Evolutionary conservation across 2,329 filamentous ascomycete genomes (phyloP), one percentile per base, ranked within the genome.

Genomic region (Colletotrichum theobromicola): DNA sequence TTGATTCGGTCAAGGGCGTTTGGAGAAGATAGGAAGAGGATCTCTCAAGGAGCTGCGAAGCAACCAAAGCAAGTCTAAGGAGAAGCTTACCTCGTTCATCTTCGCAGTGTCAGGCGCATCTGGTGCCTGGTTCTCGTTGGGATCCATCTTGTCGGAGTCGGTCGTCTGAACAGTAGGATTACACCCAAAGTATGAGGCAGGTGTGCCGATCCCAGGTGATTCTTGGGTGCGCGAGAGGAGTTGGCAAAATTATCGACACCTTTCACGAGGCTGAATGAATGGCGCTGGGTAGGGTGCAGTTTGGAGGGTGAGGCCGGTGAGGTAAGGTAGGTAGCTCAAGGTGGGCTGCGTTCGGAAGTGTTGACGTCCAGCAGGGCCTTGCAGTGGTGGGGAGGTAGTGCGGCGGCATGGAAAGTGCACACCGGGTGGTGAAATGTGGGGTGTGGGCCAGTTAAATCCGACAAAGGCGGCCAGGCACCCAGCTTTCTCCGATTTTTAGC

Each of bases 31-130:
- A 18, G 1, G 0, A 3, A 46, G 42, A 46, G 10, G 21, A 46
- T 18, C 42, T 46, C n/a, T 46, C 42, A 21, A 46, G n/a, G 10
- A 21, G 42, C 42, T 50, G 42, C 37, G 6, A n/a, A 1, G n/a
- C n/a, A 50, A 21, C 10, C 42, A 50, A 21, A 21, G 4, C n/a
- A 13, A 50, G 5, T 50, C n/a, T n/a, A 50, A 21, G 9, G n/a
- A 0, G 0, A 30, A 61, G 75, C 82, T 79, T 81, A 87, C 88
- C 86, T 90, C 87, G 75, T 90, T 89, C 88, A 91, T 91, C 80
- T 88, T 90, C 80, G 90, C 88, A 79, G 88, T 87, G 78, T 91
- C 89, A 26, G 89, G 89, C 74, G 88, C 89, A 78, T 91, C 90
- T 63, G 84, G 84, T 78, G 83, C 83, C 77, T 85, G 84, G 72